A percentile compares a stretch with the other conserved stretches of the same genome.
Evolutionary conservation across 2,329 filamentous ascomycete species (phyloP).

Genomic region (Colletotrichum agaves): DNA sequence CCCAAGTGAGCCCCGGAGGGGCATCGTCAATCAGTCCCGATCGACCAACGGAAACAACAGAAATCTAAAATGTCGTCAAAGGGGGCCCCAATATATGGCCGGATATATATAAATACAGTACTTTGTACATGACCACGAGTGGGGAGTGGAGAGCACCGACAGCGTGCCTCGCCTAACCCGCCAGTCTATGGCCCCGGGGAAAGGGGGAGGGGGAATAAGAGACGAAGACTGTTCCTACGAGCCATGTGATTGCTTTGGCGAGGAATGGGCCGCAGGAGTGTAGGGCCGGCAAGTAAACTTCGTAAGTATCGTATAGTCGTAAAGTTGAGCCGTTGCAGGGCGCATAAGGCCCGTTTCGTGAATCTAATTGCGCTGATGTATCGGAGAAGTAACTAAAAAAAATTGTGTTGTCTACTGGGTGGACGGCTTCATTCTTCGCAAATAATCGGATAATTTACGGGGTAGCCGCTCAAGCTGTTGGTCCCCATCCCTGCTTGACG

Average conservation of each 20-base stretch:
- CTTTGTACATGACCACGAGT: background rate
- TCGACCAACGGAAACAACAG: conserved; percentile 6
- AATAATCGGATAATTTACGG: too few relatives aligned
- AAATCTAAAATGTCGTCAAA: conserved; percentile 9
- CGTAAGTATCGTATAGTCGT: conserved; percentile 35
- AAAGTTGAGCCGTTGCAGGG: conserved; percentile 22
- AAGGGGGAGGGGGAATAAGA: background rate
- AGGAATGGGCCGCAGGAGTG: background rate
- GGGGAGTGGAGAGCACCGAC: background rate
- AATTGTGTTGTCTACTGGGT: background rate
- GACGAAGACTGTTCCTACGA: background rate
- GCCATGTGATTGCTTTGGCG: background rate
- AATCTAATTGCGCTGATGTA: conserved; percentile 17
- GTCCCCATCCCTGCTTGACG: conserved; percentile 60
- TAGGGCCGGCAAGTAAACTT: background rate
- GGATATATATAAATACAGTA: conserved; percentile 18
- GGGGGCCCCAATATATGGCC: background rate
- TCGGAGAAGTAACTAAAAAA: background rate
- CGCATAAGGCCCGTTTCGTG: conserved; percentile 20
- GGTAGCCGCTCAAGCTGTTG: conserved; percentile 14
- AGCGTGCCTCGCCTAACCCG: background rate
- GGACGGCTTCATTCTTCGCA: too few relatives aligned
- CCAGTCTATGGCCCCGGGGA: background rate
- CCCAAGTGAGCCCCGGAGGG: background rate
- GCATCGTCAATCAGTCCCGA: conserved; percentile 20